Evolutionary conservation across 2,329 filamentous ascomycete species (phyloP), one percentile per base, ranked within the genome.

Genomic region (Purpureocillium lavendulum): DNA sequence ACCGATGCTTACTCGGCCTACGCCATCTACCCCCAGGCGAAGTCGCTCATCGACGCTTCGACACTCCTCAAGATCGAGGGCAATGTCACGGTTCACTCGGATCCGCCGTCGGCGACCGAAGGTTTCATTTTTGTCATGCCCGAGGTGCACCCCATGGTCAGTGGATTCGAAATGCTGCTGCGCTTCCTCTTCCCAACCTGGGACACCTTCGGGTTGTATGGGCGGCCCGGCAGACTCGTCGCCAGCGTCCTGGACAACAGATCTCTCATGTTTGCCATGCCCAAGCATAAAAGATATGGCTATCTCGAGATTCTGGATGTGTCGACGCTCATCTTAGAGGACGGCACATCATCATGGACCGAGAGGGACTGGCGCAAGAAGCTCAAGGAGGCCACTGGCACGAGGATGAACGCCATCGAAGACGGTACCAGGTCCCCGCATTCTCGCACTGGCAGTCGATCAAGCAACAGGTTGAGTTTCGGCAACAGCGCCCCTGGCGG

Each of bases 61-160:
- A 96, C 90, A 0, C 66, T 98, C 43, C 75, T 97, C 46, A 98
- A 98, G 62, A 75, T 98, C 21, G 92, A 98, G 63, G 92, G 89
- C 9, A 79, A 80, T 46, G 87, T 98, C 44, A 88, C 84, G 0
- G 86, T 96, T 30, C 88, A 96, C 62, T 82, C 83, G 1, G 76
- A 80, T 11, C 81, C 85, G 8, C 80, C 87, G 17, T 82, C 83
- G 0, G 79, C 80, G 3, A 84, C 84, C 0, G 92, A 98, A 58
- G 92, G 92, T 0, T 96, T 96, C 52, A 87, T 98, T 4, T 98
- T 98, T 55, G 82, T 97, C 49, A 96, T 98, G 89, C 92, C 92
- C 4, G 92, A 98, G 60, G 77, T 84, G 2, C 87, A 87, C 53
- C 83, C 90, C n/a, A 89, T 87, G 14, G 84, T 98, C 11, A 85